Evolutionary conservation across 306 rosid genomes (phyloP).

Genomic region (Trifolium fragiferum): DNA sequence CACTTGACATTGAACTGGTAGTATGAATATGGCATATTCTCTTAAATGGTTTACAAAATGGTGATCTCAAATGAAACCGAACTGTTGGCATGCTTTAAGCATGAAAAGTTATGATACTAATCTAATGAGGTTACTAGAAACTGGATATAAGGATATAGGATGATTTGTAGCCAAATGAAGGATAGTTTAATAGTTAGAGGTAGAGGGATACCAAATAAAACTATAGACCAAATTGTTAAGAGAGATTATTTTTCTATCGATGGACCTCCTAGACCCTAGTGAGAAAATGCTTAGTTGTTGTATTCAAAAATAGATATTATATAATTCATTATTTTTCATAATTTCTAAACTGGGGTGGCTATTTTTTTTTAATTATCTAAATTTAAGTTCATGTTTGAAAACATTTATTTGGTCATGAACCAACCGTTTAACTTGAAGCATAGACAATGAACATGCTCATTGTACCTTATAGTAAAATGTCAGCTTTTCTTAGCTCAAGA

Average conservation of each 20-base stretch:
- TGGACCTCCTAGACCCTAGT: not conserved
- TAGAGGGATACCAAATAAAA: not conserved
- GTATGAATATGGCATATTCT: not conserved
- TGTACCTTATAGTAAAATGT: not conserved
- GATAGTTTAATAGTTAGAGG: not conserved
- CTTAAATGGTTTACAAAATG: constrained; percentile 1
- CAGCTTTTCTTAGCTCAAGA: not conserved
- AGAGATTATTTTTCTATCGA: not conserved
- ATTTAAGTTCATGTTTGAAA: not conserved
- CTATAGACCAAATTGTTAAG: not conserved
- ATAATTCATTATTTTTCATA: not conserved
- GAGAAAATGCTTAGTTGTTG: constrained; percentile 1
- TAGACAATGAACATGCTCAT: not conserved
- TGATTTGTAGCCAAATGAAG: not conserved
- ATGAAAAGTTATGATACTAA: not conserved
- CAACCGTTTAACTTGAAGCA: not conserved
- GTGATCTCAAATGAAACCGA: not conserved
- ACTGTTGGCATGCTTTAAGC: not conserved
- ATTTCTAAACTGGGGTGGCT: not conserved
- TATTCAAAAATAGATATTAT: not conserved
- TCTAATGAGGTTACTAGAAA: not conserved
- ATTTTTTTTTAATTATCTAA: not conserved
- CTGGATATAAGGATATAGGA: constrained; percentile 1
- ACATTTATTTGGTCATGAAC: not conserved
- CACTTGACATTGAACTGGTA: not conserved